Evolutionary conservation across 139 green algal genomes (phyloP).

Genomic region (Micromonas pusilla): DNA sequence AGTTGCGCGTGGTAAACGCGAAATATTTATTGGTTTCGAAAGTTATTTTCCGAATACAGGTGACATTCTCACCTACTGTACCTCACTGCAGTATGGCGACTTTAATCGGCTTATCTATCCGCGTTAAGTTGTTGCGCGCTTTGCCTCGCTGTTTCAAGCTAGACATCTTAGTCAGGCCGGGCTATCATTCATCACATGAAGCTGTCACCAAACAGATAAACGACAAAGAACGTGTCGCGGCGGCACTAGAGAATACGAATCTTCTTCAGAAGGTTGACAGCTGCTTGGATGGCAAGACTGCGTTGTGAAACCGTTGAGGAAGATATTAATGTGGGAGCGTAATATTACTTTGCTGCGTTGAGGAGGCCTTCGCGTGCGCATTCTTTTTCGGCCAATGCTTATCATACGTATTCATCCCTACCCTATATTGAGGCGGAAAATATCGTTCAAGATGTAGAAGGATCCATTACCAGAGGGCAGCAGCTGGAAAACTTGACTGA

Average conservation of each 20-base stretch:
- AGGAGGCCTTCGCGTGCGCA: background rate
- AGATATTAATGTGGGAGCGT: background rate
- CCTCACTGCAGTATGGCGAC: slow-evolving; percentile 98
- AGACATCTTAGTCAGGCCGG: background rate
- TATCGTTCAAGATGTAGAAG: slow-evolving; percentile 23
- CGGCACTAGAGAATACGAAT: slow-evolving; percentile 92
- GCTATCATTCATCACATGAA: background rate
- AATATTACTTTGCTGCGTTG: background rate
- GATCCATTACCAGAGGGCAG: slow-evolving; percentile 11
- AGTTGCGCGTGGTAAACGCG: background rate
- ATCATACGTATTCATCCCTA: background rate
- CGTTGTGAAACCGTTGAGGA: slow-evolving; percentile 1
- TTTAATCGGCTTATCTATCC: slow-evolving; percentile 91
- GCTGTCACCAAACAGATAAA: slow-evolving; percentile 97
- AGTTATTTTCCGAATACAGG: background rate
- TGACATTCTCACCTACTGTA: slow-evolving; percentile 50
- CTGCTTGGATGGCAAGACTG: slow-evolving; percentile 51
- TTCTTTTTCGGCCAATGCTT: background rate
- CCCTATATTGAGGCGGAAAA: slow-evolving; percentile 14
- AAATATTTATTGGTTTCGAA: background rate
- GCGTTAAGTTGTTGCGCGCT: slow-evolving; percentile 77
- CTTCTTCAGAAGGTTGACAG: slow-evolving; percentile 84
- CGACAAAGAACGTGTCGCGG: slow-evolving; percentile 96
- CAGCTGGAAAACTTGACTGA: slow-evolving; percentile 6
- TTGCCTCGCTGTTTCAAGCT: slow-evolving; percentile 86